Conservation (phyloP, 2,329 filamentous ascomycete genomes). For the Ceratocystis smalleyi region DNA sequence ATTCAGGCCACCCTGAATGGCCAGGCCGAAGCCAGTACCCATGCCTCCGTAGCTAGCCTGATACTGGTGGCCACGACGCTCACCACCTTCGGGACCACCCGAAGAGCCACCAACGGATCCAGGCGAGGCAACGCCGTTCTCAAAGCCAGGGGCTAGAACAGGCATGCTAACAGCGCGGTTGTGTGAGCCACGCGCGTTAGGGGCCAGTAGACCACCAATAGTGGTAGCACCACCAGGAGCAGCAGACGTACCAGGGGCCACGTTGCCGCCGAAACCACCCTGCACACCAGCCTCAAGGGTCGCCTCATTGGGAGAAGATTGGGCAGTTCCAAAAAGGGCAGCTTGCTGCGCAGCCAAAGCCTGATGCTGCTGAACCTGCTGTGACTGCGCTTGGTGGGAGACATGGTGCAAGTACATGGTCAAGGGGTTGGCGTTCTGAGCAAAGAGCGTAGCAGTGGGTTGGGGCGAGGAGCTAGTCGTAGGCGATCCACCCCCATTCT, state of each 20-base stretch:
- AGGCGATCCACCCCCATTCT: constrained; percentile 36
- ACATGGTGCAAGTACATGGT: constrained; percentile 87
- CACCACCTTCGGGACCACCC: constrained; percentile 27
- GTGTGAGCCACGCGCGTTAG: constrained; percentile 45
- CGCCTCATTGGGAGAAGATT: constrained; percentile 42
- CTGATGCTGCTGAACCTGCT: constrained; percentile 61
- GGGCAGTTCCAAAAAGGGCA: constrained; percentile 61
- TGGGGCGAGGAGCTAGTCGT: constrained; percentile 41
- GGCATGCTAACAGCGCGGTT: constrained; percentile 83
- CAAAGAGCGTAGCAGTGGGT: constrained; percentile 60
- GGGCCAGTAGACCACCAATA: constrained; percentile 62
- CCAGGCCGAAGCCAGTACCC: constrained; percentile 43
- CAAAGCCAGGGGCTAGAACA: constrained; percentile 46
- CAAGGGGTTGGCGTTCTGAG: constrained; percentile 71
- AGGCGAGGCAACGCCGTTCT: constrained; percentile 40
- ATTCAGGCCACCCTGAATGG: constrained; percentile 48
- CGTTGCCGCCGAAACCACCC: constrained; percentile 30
- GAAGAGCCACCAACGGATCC: constrained; percentile 26
- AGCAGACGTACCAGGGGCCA: constrained; percentile 31
- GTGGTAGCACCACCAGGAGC: constrained; percentile 46
- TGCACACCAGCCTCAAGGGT: constrained; percentile 47
- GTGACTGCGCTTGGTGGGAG: constrained; percentile 53
- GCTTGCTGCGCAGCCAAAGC: constrained; percentile 61
- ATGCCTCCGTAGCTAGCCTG: constrained; percentile 47
- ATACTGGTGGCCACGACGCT: constrained; percentile 50